Evolutionary conservation across 352 stramenopile species (phyloP).

Genomic region (Phytophthora aleatoria): DNA sequence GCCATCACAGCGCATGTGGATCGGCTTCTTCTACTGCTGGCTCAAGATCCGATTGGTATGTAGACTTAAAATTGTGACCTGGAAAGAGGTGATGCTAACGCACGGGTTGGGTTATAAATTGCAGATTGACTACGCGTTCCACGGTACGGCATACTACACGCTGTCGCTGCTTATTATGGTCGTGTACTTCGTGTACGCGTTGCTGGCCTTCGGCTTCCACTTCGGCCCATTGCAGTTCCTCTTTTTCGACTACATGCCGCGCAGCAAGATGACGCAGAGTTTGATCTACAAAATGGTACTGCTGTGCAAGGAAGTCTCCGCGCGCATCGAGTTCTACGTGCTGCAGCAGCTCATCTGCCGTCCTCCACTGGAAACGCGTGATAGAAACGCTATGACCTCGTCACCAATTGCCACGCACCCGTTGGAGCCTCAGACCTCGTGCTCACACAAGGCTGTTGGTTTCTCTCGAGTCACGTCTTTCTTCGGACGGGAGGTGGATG

Average conservation of each 20-base stretch:
- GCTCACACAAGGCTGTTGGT: slow-evolving; percentile 3
- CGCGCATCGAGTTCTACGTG: slow-evolving; percentile 55
- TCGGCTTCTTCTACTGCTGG: slow-evolving; percentile 73
- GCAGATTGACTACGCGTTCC: slow-evolving; percentile 84
- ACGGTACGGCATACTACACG: slow-evolving; percentile 70
- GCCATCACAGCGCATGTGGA: slow-evolving; percentile 62
- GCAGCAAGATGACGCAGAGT: slow-evolving; percentile 58
- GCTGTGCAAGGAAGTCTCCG: slow-evolving; percentile 45
- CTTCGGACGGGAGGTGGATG: slow-evolving; percentile 58
- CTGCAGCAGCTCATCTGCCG: slow-evolving; percentile 58
- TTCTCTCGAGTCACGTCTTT: slow-evolving; percentile 59
- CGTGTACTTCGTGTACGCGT: slow-evolving; percentile 68
- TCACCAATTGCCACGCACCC: slow-evolving; percentile 31
- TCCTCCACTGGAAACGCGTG: slow-evolving; percentile 41
- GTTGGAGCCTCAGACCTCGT: slow-evolving; percentile 24
- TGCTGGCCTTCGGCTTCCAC: slow-evolving; percentile 81
- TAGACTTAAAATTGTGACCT: not conserved
- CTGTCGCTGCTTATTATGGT: slow-evolving; percentile 66
- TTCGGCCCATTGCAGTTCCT: slow-evolving; percentile 79
- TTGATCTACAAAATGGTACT: slow-evolving; percentile 47
- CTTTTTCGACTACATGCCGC: slow-evolving; percentile 74
- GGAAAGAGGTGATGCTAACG: slow-evolving; percentile 14
- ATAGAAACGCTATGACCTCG: slow-evolving; percentile 39
- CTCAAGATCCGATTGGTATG: slow-evolving; percentile 78
- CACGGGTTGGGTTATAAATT: not conserved